Conservation (phyloP, 192 early-diverging fungal genomes). For the Coemansia sp. region DNA sequence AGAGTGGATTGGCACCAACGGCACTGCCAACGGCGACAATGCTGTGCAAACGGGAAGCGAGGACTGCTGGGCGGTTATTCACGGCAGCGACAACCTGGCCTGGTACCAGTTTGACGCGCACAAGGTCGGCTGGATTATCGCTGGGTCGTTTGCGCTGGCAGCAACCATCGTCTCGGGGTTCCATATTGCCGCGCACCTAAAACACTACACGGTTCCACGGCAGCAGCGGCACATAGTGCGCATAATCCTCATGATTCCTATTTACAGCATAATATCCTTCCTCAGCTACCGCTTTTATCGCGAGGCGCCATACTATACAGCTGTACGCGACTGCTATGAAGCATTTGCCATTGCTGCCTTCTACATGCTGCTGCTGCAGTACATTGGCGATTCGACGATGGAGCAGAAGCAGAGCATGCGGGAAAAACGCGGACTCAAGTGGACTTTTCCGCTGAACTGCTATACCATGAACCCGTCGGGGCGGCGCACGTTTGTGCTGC, state of each 20-base stretch:
- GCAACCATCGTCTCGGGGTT: constrained; percentile 54
- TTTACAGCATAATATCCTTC: constrained; percentile 68
- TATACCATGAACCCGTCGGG: constrained; percentile 58
- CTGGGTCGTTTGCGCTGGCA: constrained; percentile 54
- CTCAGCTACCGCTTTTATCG: constrained; percentile 70
- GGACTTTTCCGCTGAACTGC: constrained; percentile 64
- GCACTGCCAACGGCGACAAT: constrained; percentile 12
- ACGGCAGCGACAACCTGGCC: constrained; percentile 40
- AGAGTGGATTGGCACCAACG: constrained; percentile 37
- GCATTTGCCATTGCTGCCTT: constrained; percentile 71
- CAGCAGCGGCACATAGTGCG: constrained; percentile 78
- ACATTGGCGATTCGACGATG: constrained; percentile 57
- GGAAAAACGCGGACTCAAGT: constrained; percentile 49
- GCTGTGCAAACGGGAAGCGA: constrained; percentile 28
- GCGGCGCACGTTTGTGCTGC: constrained; percentile 54
- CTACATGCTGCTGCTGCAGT: constrained; percentile 68
- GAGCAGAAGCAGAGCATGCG: constrained; percentile 50
- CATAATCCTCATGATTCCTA: constrained; percentile 70
- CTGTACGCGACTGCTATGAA: constrained; percentile 73
- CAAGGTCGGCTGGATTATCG: constrained; percentile 61
- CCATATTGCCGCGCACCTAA: constrained; percentile 55
- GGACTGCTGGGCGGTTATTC: constrained; percentile 49
- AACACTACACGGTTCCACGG: constrained; percentile 60
- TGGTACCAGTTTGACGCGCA: constrained; percentile 55
- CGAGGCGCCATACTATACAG: constrained; percentile 65